Percentiles rank a stretch among this genome's conserved stretches.
Conservation (phyloP, 305 asterid genomes). For the Fraxinus angustifolia region DNA sequence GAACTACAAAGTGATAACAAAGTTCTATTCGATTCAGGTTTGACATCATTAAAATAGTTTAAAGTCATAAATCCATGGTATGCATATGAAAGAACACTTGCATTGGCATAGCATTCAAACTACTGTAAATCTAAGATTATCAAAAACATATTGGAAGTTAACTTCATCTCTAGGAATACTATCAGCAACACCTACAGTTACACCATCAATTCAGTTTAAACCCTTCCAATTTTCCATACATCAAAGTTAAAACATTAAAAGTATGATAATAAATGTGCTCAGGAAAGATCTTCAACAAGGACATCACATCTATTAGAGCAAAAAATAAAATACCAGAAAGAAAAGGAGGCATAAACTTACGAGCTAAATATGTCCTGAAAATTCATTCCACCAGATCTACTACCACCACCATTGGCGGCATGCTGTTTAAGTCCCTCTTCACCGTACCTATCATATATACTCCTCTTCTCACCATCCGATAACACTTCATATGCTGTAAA, state of each 20-base stretch:
- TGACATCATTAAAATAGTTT: not conserved
- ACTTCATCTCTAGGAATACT: not conserved
- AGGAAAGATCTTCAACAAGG: not conserved
- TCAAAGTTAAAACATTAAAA: not conserved
- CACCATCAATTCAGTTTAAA: not conserved
- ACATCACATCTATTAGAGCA: not conserved
- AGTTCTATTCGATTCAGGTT: not conserved
- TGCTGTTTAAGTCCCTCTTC: constrained; percentile 97
- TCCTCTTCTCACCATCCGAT: constrained; percentile 87
- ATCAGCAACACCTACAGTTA: constrained; percentile 4
- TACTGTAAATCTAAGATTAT: not conserved
- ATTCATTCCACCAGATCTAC: constrained; percentile 89
- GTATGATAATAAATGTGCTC: not conserved
- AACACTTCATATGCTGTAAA: constrained; percentile 82
- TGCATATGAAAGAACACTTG: not conserved
- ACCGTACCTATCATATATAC: constrained; percentile 81
- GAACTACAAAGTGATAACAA: not conserved
- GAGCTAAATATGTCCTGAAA: constrained; percentile 85
- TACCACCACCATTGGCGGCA: constrained; percentile 70
- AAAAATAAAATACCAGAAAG: not conserved
- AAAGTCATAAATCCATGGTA: not conserved
- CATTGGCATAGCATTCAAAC: not conserved
- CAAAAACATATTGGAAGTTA: not conserved
- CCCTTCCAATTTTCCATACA: not conserved
- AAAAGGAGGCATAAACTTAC: constrained; percentile 40